These are phyloP conservation scores for Discostella pseudostelligera DNA, from an alignment of 108 stramenopile species.

Conservation along the genomic window DNA sequence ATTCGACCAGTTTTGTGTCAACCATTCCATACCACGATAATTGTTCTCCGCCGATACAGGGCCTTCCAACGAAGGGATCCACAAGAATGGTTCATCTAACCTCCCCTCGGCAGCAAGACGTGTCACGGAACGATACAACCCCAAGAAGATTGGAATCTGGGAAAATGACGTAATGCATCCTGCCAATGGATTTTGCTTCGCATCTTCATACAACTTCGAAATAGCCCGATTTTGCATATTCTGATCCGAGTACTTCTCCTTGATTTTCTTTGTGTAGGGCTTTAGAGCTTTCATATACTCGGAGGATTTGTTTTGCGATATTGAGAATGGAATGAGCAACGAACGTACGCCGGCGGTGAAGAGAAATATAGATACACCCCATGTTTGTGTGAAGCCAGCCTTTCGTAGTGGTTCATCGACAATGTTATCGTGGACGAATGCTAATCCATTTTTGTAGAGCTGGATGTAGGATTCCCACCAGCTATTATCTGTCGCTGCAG, in stretches of 20 bases:
- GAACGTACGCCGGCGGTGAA: slow-evolving; percentile 79
- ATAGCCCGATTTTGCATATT: slow-evolving; percentile 85
- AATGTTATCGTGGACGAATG: slow-evolving; percentile 57
- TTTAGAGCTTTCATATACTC: slow-evolving; percentile 91
- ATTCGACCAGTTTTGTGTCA: slow-evolving; percentile 69
- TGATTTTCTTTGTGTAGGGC: slow-evolving; percentile 89
- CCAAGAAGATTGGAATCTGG: slow-evolving; percentile 93
- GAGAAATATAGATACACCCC: slow-evolving; percentile 77
- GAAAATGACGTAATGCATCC: slow-evolving; percentile 88
- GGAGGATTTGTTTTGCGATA: slow-evolving; percentile 85
- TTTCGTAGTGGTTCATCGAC: slow-evolving; percentile 66
- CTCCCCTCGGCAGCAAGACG: slow-evolving; percentile 82
- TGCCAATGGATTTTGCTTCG: slow-evolving; percentile 92
- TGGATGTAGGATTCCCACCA: slow-evolving; percentile 39
- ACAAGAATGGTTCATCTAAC: slow-evolving; percentile 91
- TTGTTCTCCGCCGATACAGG: slow-evolving; percentile 80
- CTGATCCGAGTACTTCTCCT: slow-evolving; percentile 85
- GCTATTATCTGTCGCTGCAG: slow-evolving; percentile 6
- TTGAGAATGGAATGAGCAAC: slow-evolving; percentile 83
- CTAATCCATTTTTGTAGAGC: slow-evolving; percentile 44
- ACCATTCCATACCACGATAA: slow-evolving; percentile 84
- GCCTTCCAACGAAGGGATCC: slow-evolving; percentile 93
- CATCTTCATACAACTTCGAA: slow-evolving; percentile 90
- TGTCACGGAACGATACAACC: slow-evolving; percentile 88
- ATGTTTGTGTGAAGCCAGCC: slow-evolving; percentile 69